phyloP scores from a whole-genome alignment of 139 green algal species.

The Volvox africanus region DNA sequence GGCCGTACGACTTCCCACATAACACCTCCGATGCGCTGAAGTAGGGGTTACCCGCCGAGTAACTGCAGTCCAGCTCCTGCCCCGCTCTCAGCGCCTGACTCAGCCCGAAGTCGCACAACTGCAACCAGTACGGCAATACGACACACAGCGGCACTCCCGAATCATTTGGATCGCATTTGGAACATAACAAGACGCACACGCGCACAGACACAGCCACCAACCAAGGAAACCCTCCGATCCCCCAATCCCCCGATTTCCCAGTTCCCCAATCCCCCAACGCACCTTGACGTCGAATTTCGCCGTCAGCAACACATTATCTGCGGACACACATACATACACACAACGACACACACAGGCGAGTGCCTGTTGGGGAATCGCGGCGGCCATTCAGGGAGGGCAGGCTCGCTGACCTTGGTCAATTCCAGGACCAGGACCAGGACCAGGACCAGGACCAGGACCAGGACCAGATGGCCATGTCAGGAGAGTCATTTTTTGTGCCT shows the following conservation, averaged over 20 bases:
- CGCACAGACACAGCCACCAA: not conserved
- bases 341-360: not conserved
- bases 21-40: conserved; percentile 35
- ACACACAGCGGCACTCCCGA: too few species aligned
- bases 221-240: not conserved
- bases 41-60: conserved; percentile 1
- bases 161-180: not conserved
- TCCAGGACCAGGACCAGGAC: too few species aligned
- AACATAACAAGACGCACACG: not conserved
- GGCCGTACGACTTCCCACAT: not conserved
- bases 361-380: too few species aligned
- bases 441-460: too few species aligned
- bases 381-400: too few species aligned
- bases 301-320: conserved; percentile 36
- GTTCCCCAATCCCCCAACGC: too few species aligned
- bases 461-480: too few species aligned
- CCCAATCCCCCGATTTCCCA: not conserved
- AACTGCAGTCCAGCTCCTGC: not conserved
- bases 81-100: not conserved
- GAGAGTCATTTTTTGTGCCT: too few species aligned
- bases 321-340: not conserved
- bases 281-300: conserved; percentile 30
- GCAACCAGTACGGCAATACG: not conserved
- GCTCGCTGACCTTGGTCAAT: too few species aligned
- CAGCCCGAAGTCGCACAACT: conserved; percentile 43